Evolutionary conservation across 163 green algal species (phyloP), one percentile per base, ranked within the genome.

Genomic region (Scenedesmus sp.): DNA sequence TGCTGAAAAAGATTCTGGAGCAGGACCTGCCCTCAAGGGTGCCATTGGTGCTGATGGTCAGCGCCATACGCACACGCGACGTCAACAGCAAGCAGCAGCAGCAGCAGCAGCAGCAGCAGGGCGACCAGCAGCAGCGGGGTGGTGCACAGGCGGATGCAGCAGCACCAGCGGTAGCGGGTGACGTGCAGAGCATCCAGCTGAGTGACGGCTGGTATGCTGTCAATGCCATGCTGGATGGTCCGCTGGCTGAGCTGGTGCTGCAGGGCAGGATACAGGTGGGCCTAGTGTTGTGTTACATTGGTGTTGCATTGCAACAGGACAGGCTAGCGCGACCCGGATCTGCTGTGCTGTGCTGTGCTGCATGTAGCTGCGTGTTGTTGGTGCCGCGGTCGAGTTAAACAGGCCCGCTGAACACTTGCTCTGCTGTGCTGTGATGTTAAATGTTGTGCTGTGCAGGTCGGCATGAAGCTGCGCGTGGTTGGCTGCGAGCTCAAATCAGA

Each of bases 381-480:
- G 84, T 12, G 74, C 20, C 52, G 55, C 1, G 54, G 13, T 55
- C 34, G 15, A 60, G 2, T 59, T 1, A 86, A 3, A 59, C 79
- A 60, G 52, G 13, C 52, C 13, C n/a, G 26, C 46, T 20, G 34
- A 84, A 16, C 76, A 9, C 13, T 84, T 13, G 10, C 5, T 2
- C 54, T 86, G 52, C 79, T 6, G 20, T 82, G 84, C 12, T 16
- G 18, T 54, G 8, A 20, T 18, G 82, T 67, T 23, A 52, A 52
- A 4, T 88, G n/a, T n/a, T 67, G 34, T 89, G 66, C 13, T 52
- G 16, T 74, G 15, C 91, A 93, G 91, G 52, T 92, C 46, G 95
- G 96, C 73, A 73, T 62, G 90, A 98, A 97, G 94, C 86, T 98
- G 87, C 93, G 96, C 64, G 91, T 98, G 4, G 92, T 77, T 13